Base-by-base conservation (phyloP, 148 eudicot genomes). In the Euryodendron excelsum region DNA sequence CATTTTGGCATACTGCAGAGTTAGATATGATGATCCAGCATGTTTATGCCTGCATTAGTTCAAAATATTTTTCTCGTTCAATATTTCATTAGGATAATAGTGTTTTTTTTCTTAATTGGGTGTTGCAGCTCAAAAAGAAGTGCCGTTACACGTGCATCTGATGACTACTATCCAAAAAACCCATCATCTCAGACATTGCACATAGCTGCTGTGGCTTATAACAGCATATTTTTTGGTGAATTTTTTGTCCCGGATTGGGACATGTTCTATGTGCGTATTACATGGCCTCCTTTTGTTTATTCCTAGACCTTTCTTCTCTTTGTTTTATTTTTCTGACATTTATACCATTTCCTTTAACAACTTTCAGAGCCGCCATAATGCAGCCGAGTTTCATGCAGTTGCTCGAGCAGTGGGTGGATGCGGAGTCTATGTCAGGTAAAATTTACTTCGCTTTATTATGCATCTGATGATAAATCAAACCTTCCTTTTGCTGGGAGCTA, bases 381-480 rank as follows among this genome's bases (percentile, higher is more conserved):
- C 89, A 39, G 89, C 89, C 31, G 83, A 86, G 77, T 86, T 84
- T 69, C 89, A 86, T 66, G 87, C 85, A 39, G 82, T 79, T 37
- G 89, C 89, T 52, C 76, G 89, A 79, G 89, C 89, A 36, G 76
- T 86, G 30, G 87, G 89, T 59, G 89, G 89, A 13, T 86, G 87
- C 70, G 80, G 82, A 58, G 78, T 86, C 75, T 86, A 86, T 67
- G 88, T 86, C 17, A 84, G 89, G 89, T 86, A 74, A 47, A n/a
- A 44, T 11, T n/a, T 9, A 44, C 11, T 45, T 37, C 41, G 33
- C 69, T 65, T 71, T 28, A 8, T 21, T 37, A 55, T 44, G 73
- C 13, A 69, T 48, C 73, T 41, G 73, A 69, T 30, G 4, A 69
- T 53, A 36, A 36, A 21, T 37, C 5, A 36, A 66, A 66, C 0